Evolutionary conservation across 306 rosid genomes (phyloP).

Genomic region (Acacia confusa): DNA sequence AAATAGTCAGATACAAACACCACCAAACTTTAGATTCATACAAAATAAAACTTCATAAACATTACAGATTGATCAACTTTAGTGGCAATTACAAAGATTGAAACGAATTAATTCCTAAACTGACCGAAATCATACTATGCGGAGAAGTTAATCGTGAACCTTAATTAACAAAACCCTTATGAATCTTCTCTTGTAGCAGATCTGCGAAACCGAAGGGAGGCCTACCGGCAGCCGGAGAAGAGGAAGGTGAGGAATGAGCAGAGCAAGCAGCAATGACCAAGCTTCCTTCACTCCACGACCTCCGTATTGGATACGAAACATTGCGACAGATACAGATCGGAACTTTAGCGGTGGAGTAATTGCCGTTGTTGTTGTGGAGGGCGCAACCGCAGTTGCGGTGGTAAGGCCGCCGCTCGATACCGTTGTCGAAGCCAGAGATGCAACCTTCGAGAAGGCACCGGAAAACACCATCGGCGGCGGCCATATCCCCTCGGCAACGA

Average conservation of each 20-base stretch:
- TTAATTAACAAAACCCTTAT: constrained; percentile 16
- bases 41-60: not conserved
- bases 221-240: constrained; percentile 1
- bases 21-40: not conserved
- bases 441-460: constrained; percentile 51
- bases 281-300: constrained; percentile 53
- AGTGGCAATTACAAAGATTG: not conserved
- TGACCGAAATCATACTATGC: not conserved
- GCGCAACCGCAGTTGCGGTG: constrained; percentile 57
- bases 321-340: constrained; percentile 33
- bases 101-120: not conserved
- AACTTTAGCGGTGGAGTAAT: not conserved
- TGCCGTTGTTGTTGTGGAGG: constrained; percentile 39
- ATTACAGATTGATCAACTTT: constrained; percentile 5
- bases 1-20: not conserved
- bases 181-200: constrained; percentile 12
- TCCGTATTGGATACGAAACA: constrained; percentile 59
- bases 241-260: constrained; percentile 26
- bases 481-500: constrained; percentile 29
- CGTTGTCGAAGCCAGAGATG: constrained; percentile 44
- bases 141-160: constrained; percentile 13
- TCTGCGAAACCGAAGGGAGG: constrained; percentile 15
- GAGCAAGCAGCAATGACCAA: constrained; percentile 37
- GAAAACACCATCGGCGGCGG: constrained; percentile 46
- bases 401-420: constrained; percentile 66